Percentiles rank a stretch among this genome's conserved stretches.
Evolutionary conservation across 306 rosid species (phyloP).

Genomic region (Acacia confusa): DNA sequence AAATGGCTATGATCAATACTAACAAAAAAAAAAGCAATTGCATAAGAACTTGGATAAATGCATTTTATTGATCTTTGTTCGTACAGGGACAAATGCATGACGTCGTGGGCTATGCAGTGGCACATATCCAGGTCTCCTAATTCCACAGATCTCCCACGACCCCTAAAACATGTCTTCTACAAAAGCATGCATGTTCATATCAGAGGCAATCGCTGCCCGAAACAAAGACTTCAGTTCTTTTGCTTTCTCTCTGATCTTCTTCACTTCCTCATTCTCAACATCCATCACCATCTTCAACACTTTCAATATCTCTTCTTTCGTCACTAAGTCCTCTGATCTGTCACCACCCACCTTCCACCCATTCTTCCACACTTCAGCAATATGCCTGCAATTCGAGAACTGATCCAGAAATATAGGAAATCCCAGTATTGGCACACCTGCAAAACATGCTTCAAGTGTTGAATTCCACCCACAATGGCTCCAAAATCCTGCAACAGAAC

Average conservation of each 20-base stretch:
- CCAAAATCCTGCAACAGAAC: slow-evolving; percentile 53
- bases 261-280: slow-evolving; percentile 35
- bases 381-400: slow-evolving; percentile 44
- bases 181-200: slow-evolving; percentile 44
- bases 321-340: not conserved
- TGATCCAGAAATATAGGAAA: slow-evolving; percentile 58
- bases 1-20: too few relatives aligned
- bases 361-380: slow-evolving; percentile 52
- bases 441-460: slow-evolving; percentile 42
- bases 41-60: too few relatives aligned
- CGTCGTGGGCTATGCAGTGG: not conserved
- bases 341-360: slow-evolving; percentile 27
- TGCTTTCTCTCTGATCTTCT: slow-evolving; percentile 41
- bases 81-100: not conserved
- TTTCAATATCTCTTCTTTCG: slow-evolving; percentile 34
- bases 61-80: too few relatives aligned
- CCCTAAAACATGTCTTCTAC: not conserved
- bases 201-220: slow-evolving; percentile 40
- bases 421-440: slow-evolving; percentile 49
- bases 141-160: too few relatives aligned
- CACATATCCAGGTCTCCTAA: too few relatives aligned
- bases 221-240: slow-evolving; percentile 37
- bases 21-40: too few relatives aligned
- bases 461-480: slow-evolving; percentile 73
- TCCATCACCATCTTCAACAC: slow-evolving; percentile 38